phyloP scores from a whole-genome alignment of 495 filamentous ascomycete genomes.

The Pseudotulostoma volvatum region DNA sequence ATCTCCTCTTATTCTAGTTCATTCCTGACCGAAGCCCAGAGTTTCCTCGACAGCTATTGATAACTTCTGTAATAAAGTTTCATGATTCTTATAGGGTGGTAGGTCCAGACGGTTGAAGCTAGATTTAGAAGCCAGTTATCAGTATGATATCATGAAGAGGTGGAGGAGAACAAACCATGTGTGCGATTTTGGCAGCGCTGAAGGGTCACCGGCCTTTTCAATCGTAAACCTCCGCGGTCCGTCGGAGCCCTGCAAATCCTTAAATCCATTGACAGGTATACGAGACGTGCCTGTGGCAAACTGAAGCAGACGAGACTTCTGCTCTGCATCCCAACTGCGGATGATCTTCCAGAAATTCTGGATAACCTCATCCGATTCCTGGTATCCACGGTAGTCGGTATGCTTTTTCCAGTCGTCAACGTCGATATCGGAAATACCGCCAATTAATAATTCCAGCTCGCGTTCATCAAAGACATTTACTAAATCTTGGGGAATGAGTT shows the following conservation, averaged over 20 bases:
- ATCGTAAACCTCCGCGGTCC: constrained; percentile 93
- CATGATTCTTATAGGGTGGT: constrained; percentile 79
- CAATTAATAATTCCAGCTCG: constrained; percentile 90
- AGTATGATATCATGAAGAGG: constrained; percentile 1
- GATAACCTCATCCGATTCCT: constrained; percentile 91
- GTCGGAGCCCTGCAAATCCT: constrained; percentile 95
- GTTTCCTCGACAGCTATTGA: constrained; percentile 97
- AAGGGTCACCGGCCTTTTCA: constrained; percentile 85
- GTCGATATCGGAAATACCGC: constrained; percentile 97
- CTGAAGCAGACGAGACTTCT: constrained; percentile 89
- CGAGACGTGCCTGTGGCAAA: constrained; percentile 95
- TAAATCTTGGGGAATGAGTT: constrained; percentile 88
- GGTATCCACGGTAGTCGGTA: constrained; percentile 99
- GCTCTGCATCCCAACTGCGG: constrained; percentile 91
- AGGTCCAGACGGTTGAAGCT: constrained; percentile 98
- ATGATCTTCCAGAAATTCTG: constrained; percentile 98
- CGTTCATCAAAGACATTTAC: constrained; percentile 98
- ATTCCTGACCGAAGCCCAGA: constrained; percentile 94
- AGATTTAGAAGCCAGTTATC: constrained; percentile 8
- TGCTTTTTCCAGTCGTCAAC: constrained; percentile 99
- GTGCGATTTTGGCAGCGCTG: constrained; percentile 86
- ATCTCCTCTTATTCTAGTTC: background rate
- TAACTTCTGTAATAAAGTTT: constrained; percentile 71
- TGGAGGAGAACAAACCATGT: constrained; percentile 59
- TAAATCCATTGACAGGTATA: constrained; percentile 99